phyloP scores from a whole-genome alignment of 139 green algal species.

The Tetradesmus obliquus region DNA sequence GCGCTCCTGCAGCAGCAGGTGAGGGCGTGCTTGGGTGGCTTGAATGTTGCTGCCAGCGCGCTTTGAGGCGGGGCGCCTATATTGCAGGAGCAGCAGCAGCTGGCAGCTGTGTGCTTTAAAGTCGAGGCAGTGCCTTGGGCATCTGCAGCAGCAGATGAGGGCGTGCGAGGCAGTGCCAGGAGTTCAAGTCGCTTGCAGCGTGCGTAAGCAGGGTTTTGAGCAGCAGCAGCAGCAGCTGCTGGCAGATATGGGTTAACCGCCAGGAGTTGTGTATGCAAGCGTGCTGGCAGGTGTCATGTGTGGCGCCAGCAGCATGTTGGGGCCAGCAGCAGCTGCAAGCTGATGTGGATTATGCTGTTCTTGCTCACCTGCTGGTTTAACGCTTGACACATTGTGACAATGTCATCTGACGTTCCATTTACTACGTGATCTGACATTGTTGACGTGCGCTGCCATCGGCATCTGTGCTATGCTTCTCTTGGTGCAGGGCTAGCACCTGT shows the following conservation, averaged over 20 bases:
- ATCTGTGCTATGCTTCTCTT: background rate
- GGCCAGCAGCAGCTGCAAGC: background rate
- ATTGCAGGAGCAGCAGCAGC: background rate
- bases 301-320: no score
- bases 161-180: background rate
- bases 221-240: background rate
- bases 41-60: background rate
- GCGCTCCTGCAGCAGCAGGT: background rate
- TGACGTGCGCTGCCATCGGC: background rate
- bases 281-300: no score
- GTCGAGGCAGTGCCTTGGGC: background rate
- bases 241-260: no score
- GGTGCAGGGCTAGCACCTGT: slow-evolving; percentile 6
- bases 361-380: background rate
- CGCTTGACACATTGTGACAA: background rate
- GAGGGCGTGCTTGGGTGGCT: background rate
- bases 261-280: no score
- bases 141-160: background rate
- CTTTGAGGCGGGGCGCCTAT: background rate
- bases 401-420: no score
- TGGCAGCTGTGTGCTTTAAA: background rate
- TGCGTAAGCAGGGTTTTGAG: background rate
- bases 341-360: background rate
- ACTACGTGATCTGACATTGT: background rate
- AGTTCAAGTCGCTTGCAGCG: no score